These are phyloP conservation scores for Mycena venus DNA, from an alignment of 768 basidiomycete genomes.

Conservation along the genomic window DNA sequence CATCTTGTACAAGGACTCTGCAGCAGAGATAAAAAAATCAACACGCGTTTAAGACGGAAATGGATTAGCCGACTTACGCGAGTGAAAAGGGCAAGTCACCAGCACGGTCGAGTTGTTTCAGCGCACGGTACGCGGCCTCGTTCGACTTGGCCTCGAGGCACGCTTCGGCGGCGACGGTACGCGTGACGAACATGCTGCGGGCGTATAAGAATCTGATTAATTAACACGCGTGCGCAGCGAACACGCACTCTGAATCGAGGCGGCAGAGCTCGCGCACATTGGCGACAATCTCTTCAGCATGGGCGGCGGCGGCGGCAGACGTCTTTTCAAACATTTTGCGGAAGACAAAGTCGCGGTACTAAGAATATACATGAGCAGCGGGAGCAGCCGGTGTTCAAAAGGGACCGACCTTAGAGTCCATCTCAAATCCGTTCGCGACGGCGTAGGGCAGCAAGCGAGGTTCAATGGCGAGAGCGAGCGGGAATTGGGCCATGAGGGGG, in stretches of 20 bases:
- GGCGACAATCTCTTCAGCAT: constrained; percentile 72
- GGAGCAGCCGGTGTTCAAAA: constrained; percentile 11
- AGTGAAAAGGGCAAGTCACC: constrained; percentile 79
- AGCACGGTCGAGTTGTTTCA: constrained; percentile 75
- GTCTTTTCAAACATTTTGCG: constrained; percentile 87
- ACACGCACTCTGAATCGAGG: constrained; percentile 73
- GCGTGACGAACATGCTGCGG: constrained; percentile 82
- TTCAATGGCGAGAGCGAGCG: constrained; percentile 82
- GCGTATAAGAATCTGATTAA: constrained; percentile 6
- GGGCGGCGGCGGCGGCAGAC: constrained; percentile 60
- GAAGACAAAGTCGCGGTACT: constrained; percentile 91
- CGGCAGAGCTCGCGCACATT: constrained; percentile 82
- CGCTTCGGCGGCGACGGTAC: constrained; percentile 86
- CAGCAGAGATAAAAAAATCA: constrained; percentile 31
- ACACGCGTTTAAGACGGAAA: constrained; percentile 7
- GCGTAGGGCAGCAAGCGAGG: constrained; percentile 81
- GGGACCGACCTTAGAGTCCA: constrained; percentile 77
- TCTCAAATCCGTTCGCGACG: constrained; percentile 78
- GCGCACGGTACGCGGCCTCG: constrained; percentile 74
- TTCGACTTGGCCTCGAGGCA: constrained; percentile 86
- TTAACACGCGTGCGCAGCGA: neutral
- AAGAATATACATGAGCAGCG: neutral
- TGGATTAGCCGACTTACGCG: constrained; percentile 53
- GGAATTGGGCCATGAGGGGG: constrained; percentile 83
- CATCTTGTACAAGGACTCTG: constrained; percentile 70